A percentile compares a stretch with the other conserved stretches of the same genome.
Conservation (phyloP, 1,139 yeast species). For the Geotrichum fermentans region DNA sequence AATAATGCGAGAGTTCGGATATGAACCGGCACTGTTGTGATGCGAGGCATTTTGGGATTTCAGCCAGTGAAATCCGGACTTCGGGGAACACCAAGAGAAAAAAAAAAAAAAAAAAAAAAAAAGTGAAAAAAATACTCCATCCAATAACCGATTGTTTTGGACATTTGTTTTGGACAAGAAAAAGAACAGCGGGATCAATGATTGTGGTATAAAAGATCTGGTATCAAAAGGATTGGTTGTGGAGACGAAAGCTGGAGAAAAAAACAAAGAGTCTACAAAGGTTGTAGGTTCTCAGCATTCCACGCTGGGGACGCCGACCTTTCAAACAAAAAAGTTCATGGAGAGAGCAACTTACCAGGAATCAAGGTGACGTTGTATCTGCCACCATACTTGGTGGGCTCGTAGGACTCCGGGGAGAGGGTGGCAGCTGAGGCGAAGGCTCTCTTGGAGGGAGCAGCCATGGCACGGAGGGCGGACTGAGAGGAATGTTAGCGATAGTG, state of each 20-base stretch:
- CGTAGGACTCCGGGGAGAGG: slow-evolving; percentile 36
- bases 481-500: background rate
- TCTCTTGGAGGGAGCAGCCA: slow-evolving; percentile 25
- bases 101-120: slow-evolving; percentile 4
- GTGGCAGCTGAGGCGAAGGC: slow-evolving; percentile 25
- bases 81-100: slow-evolving; percentile 5
- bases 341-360: slow-evolving; percentile 59
- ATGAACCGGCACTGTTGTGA: background rate
- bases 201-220: background rate
- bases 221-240: background rate
- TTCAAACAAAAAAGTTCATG: background rate
- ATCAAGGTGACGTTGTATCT: slow-evolving; percentile 86
- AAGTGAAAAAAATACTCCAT: background rate
- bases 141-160: background rate
- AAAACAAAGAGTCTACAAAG: background rate
- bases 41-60: background rate
- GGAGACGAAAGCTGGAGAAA: slow-evolving; percentile 5
- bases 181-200: too few species aligned
- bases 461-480: slow-evolving; percentile 19
- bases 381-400: slow-evolving; percentile 93
- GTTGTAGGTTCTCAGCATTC: background rate
- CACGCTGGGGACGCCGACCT: background rate
- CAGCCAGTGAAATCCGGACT: slow-evolving; percentile 9
- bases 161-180: background rate
- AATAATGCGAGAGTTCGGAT: slow-evolving; percentile 4